A percentile compares a stretch with the other conserved stretches of the same genome.
Evolutionary conservation across 2,329 filamentous ascomycete species (phyloP).

Genomic region (Lojkania enalia): DNA sequence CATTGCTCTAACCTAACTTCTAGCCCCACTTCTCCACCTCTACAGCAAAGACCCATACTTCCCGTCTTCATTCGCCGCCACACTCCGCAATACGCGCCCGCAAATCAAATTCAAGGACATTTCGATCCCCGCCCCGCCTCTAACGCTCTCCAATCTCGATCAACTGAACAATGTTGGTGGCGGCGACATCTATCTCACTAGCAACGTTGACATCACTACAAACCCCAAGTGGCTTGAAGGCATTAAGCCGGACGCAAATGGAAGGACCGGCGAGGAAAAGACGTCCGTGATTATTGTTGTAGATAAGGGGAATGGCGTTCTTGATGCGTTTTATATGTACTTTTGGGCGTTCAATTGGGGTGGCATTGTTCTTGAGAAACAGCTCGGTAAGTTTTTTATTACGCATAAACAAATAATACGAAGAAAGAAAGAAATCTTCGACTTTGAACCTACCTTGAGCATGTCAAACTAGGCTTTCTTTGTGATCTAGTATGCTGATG

Average conservation of each 20-base stretch:
- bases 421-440: no score
- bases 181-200: slow-evolving; percentile 45
- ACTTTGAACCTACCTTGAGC: no score
- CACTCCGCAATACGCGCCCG: slow-evolving; percentile 43
- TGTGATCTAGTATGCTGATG: no score
- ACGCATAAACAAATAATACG: no score
- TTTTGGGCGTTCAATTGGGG: slow-evolving; percentile 61
- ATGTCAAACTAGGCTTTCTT: no score
- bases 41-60: slow-evolving; percentile 43
- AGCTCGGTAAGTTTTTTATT: slow-evolving; percentile 31
- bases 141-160: slow-evolving; percentile 45
- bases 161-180: slow-evolving; percentile 38
- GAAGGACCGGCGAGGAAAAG: slow-evolving; percentile 52
- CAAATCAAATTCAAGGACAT: slow-evolving; percentile 29
- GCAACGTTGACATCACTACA: slow-evolving; percentile 37
- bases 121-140: slow-evolving; percentile 19
- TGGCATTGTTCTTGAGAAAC: slow-evolving; percentile 50
- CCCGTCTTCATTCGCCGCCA: slow-evolving; percentile 44
- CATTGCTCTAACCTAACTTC: no score
- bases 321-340: slow-evolving; percentile 65
- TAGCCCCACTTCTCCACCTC: slow-evolving; percentile 48
- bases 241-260: slow-evolving; percentile 52
- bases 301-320: slow-evolving; percentile 54
- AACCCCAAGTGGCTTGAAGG: slow-evolving; percentile 51
- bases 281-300: slow-evolving; percentile 58